Percentiles rank a stretch among this genome's conserved stretches.
Conservation (phyloP, 2,329 filamentous ascomycete species). For the Coniochaeta ligniaria region DNA sequence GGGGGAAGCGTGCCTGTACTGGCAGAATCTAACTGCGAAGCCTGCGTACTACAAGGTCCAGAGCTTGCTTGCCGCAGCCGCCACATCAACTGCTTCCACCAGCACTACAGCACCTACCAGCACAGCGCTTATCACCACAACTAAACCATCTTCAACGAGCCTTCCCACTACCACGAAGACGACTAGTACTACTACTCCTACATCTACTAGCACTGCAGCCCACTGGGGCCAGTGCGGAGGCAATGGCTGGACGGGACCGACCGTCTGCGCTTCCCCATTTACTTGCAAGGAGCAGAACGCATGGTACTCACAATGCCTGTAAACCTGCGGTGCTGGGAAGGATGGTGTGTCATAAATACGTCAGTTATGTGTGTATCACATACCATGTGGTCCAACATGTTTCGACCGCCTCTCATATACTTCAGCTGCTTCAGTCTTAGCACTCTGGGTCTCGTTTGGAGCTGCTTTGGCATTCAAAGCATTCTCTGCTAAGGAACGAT, state of each 20-base stretch:
- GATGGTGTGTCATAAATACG: neutral
- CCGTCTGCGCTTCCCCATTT: constrained; percentile 18
- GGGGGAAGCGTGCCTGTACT: constrained; percentile 29
- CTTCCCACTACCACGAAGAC: constrained; percentile 4
- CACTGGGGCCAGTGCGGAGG: constrained; percentile 24
- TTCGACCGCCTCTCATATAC: no score
- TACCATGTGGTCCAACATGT: no score
- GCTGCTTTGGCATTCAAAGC: no score
- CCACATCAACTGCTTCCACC: constrained; percentile 4
- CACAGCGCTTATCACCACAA: neutral
- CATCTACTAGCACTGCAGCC: constrained; percentile 6
- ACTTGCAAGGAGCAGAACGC: constrained; percentile 19
- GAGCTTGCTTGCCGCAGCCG: constrained; percentile 23
- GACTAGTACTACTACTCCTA: neutral
- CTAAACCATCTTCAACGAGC: neutral
- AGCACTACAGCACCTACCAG: neutral
- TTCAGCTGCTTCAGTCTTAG: no score
- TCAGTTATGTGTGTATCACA: neutral
- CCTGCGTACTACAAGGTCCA: constrained; percentile 28
- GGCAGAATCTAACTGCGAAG: constrained; percentile 28
- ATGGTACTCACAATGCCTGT: constrained; percentile 23
- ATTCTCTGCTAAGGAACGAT: no score
- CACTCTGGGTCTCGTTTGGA: no score
- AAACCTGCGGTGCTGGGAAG: neutral
- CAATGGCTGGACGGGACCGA: constrained; percentile 17